Conservation (phyloP, 352 stramenopile species). For the Aphanomyces cochlioides region DNA sequence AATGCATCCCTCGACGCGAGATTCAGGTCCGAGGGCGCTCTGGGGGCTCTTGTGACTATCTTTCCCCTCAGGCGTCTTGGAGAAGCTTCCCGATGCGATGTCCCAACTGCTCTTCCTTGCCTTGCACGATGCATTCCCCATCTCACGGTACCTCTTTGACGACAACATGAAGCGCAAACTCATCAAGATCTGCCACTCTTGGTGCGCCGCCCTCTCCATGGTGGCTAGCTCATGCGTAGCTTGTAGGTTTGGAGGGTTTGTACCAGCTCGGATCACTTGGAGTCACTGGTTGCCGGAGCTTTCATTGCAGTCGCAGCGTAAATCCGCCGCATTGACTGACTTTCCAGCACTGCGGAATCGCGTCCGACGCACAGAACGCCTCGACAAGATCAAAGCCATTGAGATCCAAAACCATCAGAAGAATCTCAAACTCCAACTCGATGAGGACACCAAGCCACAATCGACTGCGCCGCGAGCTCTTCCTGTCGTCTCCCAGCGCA, state of each 20-base stretch:
- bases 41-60: background rate
- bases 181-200: conserved; percentile 51
- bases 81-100: conserved; percentile 51
- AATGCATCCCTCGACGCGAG: conserved; percentile 45
- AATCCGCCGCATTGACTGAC: conserved; percentile 37
- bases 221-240: background rate
- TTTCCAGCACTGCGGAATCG: conserved; percentile 70
- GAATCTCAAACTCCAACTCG: conserved; percentile 5
- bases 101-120: conserved; percentile 61
- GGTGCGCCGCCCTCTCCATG: conserved; percentile 26
- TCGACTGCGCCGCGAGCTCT: background rate
- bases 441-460: conserved; percentile 29
- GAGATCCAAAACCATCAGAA: conserved; percentile 49
- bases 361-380: conserved; percentile 54
- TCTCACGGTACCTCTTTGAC: conserved; percentile 48
- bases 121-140: conserved; percentile 69
- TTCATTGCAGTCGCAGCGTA: conserved; percentile 51
- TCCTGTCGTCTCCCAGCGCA: conserved; percentile 17
- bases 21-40: conserved; percentile 29
- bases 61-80: conserved; percentile 40
- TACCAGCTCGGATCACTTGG: conserved; percentile 44
- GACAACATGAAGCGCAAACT: conserved; percentile 41
- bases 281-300: conserved; percentile 51
- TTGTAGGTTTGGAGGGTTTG: conserved; percentile 48
- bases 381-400: conserved; percentile 53